Base-by-base conservation (phyloP, 139 green algal genomes). In the Coccomyxa sp. region DNA sequence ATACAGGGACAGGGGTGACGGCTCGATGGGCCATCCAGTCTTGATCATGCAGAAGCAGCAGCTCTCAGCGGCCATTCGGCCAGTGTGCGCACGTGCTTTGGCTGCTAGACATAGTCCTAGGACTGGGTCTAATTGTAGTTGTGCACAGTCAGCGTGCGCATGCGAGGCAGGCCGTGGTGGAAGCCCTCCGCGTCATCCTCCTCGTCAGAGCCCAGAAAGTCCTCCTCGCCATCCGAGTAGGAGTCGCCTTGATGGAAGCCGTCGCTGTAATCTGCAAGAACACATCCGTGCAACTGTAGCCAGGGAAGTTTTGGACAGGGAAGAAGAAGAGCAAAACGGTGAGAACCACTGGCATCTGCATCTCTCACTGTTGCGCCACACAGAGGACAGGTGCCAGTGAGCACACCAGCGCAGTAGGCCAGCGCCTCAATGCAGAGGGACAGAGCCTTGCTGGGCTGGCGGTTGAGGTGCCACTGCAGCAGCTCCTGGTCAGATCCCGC, bases 401-500 rank as follows among this genome's bases (percentile, higher is more conserved):
- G 63, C 63, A 9, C 63, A 71, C 63, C 63, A 25, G 63, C 18
- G 63, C 21, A 21, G 18, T 71, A 21, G 18, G 63, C 63, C 63
- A 71, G 63, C 18, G 63, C 63, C 57, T 32, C 17, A 57, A 81
- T 81, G 77, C 77, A 81, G 10, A 81, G 51, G 18, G 13, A 25
- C 18, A 81, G 77, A 10, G 77, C 77, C 18, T 25, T 14, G 23
- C 17, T 68, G 77, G 18, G 63, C 63, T 81, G 77, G 23, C 77
- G 77, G 21, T 38, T 23, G 0, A 81, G 23, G 77, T 81, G 77
- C 77, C 77, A 81, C 51, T 81, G 21, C 57, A 81, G 77, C 77
- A 81, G 57, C 45, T 68, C 77, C 77, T 28, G 57, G 0, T 81
- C 28, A 14, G 57, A 21, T 23, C 28, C 51, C 21, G 77, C 77